Evolutionary conservation across 495 filamentous ascomycete genomes (phyloP).

Genomic region (Aspergillus bridgeri): DNA sequence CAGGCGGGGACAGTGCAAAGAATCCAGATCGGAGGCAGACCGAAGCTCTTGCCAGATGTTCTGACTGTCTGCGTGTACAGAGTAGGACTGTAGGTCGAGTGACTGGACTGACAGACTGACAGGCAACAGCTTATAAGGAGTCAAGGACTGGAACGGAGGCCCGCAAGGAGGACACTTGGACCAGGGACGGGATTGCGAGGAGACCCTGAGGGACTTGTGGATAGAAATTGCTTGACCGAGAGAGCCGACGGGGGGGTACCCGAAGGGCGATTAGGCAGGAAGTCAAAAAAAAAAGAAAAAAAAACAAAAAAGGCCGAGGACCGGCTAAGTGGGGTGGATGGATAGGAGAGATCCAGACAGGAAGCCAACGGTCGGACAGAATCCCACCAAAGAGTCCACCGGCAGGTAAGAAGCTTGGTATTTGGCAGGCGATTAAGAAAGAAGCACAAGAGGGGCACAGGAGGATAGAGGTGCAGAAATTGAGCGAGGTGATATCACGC

Average conservation of each 20-base stretch:
- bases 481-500: background rate
- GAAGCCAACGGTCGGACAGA: background rate
- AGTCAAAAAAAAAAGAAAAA: background rate
- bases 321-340: constrained; percentile 1
- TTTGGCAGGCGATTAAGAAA: background rate
- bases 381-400: background rate
- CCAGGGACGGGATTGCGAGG: constrained; percentile 1
- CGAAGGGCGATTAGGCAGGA: background rate
- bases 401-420: background rate
- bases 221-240: background rate
- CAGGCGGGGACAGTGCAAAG: background rate
- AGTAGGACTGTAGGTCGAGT: too few species aligned
- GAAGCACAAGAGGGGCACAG: background rate
- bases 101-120: too few species aligned
- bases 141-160: background rate
- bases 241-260: background rate
- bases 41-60: background rate
- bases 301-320: background rate
- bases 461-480: background rate
- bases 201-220: constrained; percentile 5
- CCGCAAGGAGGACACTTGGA: constrained; percentile 1
- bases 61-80: too few species aligned
- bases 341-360: background rate
- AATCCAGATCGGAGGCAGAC: background rate
- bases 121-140: background rate